Evolutionary conservation across 331 rosid species (phyloP), one percentile per base, ranked within the genome.

Genomic region (Ulmus americana): DNA sequence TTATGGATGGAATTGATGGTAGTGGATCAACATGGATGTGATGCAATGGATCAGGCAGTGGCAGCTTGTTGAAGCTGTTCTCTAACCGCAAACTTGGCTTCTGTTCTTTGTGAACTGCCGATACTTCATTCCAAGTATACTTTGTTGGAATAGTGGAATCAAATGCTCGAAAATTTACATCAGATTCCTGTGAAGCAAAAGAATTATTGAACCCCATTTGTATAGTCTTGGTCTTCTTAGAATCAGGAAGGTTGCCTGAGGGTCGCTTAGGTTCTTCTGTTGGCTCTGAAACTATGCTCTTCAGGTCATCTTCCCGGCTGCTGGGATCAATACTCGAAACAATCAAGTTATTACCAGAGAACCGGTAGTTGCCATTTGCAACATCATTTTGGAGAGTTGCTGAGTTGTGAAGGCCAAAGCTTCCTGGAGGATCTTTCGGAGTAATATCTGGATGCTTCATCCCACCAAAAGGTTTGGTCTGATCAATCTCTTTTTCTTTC

Each of bases 401-500:
- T 0, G 83, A 67, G 80, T 64, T 88, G 68, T 68, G 84, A 39
- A 83, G 68, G 51, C 80, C 73, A 40, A 83, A 80, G 74, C 70
- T 72, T 74, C 76, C 88, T 18, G 74, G 59, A 63, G 77, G 68
- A 64, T 85, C 97, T 70, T 79, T 87, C n/a, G 84, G 44, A 67
- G 81, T 45, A 41, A 71, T 73, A 61, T 92, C 97, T 0, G 85
- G 59, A 71, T 50, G 91, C 78, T 87, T 92, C 68, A 69, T 66
- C 60, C 90, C 98, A 48, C 75, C 78, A 45, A 82, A 79, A 67
- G 88, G 69, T 76, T 80, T 90, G 6, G 67, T 77, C 15, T 28
- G 35, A 28, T 85, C 91, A 9, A 73, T 81, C 48, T 87, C 95
- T 63, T 82, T 81, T 40, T 87, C 95, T 65, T 87, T 94, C 68